A percentile compares a stretch with the other conserved stretches of the same genome.
Conservation (phyloP, 1,284 basidiomycete species). For the Thecaphora thlaspeos region DNA sequence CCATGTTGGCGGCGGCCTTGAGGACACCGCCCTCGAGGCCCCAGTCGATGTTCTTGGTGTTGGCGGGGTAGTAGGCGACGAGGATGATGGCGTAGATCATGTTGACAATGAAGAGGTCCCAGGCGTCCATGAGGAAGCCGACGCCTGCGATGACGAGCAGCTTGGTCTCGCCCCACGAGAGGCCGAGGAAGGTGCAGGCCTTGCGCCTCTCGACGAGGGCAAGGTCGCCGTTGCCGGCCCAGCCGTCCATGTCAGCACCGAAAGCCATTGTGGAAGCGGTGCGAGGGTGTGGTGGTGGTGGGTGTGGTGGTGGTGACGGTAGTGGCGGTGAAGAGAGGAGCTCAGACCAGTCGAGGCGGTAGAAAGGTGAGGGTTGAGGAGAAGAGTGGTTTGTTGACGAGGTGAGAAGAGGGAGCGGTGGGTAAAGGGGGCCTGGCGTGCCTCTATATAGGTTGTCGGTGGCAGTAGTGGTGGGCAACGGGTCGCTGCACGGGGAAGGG, state of each 20-base stretch:
- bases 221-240: conserved; percentile 41
- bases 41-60: conserved; percentile 48
- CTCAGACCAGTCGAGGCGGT: too few relatives aligned
- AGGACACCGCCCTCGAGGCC: conserved; percentile 53
- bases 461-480: too few relatives aligned
- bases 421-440: neutral
- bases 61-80: conserved; percentile 41
- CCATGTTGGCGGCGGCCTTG: conserved; percentile 54
- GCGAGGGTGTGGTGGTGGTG: neutral
- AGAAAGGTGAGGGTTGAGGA: too few relatives aligned
- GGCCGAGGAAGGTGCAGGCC: conserved; percentile 33
- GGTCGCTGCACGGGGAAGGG: too few relatives aligned
- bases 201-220: conserved; percentile 45
- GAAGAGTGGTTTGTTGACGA: too few relatives aligned
- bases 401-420: neutral
- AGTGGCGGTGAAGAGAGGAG: neutral
- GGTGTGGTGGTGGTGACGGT: neutral
- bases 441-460: too few relatives aligned
- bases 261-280: conserved; percentile 35
- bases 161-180: conserved; percentile 51
- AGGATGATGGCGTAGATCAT: conserved; percentile 53
- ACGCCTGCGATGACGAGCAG: conserved; percentile 52
- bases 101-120: conserved; percentile 55
- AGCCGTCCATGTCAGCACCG: conserved; percentile 50
- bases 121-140: conserved; percentile 55